Evolutionary conservation across 352 stramenopile genomes (phyloP).

Genomic region (Phytophthora macrochlamydospora): DNA sequence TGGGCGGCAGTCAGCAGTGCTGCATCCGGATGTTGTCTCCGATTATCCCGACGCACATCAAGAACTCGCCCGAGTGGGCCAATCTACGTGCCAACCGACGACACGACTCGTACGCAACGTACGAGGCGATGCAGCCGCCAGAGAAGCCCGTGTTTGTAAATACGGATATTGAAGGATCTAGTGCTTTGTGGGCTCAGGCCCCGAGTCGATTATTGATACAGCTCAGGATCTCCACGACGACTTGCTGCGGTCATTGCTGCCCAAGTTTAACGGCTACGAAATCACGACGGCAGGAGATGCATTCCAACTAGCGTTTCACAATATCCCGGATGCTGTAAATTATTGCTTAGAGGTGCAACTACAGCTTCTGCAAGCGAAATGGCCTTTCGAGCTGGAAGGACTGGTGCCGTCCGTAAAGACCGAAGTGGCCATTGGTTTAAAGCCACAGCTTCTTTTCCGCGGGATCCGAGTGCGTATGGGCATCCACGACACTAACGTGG

Average conservation of each 20-base stretch:
- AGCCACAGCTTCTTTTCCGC: slow-evolving; percentile 56
- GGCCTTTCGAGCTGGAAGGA: slow-evolving; percentile 59
- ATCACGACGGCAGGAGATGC: slow-evolving; percentile 77
- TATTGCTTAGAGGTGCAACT: slow-evolving; percentile 77
- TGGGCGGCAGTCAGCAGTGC: slow-evolving; percentile 70
- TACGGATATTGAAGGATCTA: slow-evolving; percentile 82
- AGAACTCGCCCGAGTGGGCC: slow-evolving; percentile 57
- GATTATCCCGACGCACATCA: slow-evolving; percentile 57
- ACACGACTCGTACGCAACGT: slow-evolving; percentile 43
- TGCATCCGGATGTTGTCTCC: slow-evolving; percentile 57
- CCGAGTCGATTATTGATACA: slow-evolving; percentile 59
- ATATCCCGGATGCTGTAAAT: slow-evolving; percentile 56
- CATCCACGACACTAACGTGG: slow-evolving; percentile 64
- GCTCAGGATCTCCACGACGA: slow-evolving; percentile 71
- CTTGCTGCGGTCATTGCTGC: slow-evolving; percentile 53
- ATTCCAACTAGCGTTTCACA: slow-evolving; percentile 81
- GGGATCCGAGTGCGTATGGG: slow-evolving; percentile 80
- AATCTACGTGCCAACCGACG: slow-evolving; percentile 35
- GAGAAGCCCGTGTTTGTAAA: slow-evolving; percentile 71
- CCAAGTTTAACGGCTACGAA: slow-evolving; percentile 70
- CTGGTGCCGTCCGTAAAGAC: slow-evolving; percentile 63
- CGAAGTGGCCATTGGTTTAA: slow-evolving; percentile 48
- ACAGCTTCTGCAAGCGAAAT: slow-evolving; percentile 59
- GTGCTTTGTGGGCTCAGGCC: slow-evolving; percentile 65
- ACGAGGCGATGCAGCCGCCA: slow-evolving; percentile 38